phyloP scores from a whole-genome alignment of 805 yeast genomes.

The Starmera dryadoides region DNA sequence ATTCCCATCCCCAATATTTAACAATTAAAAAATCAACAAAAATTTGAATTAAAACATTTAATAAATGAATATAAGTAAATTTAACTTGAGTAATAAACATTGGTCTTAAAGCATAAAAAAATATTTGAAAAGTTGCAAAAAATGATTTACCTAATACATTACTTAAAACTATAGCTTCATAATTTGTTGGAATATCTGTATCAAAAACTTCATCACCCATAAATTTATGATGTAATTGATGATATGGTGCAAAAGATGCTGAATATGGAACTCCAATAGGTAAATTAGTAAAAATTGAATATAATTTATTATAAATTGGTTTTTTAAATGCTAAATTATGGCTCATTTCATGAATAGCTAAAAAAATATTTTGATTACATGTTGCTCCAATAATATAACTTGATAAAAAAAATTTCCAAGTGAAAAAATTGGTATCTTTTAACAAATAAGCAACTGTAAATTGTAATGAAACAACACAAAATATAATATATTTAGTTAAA shows the following conservation, averaged over 20 bases:
- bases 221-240: slow-evolving; percentile 85
- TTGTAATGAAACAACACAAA: slow-evolving; percentile 63
- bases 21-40: slow-evolving; percentile 52
- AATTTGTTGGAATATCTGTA: slow-evolving; percentile 79
- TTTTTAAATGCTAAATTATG: slow-evolving; percentile 80
- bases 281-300: slow-evolving; percentile 68
- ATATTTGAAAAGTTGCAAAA: slow-evolving; percentile 82
- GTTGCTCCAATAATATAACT: slow-evolving; percentile 86
- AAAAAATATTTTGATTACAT: slow-evolving; percentile 72
- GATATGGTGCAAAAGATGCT: slow-evolving; percentile 83
- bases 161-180: slow-evolving; percentile 69
- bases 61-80: slow-evolving; percentile 66
- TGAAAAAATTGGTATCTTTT: slow-evolving; percentile 44
- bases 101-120: slow-evolving; percentile 87
- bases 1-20: slow-evolving; percentile 51
- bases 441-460: slow-evolving; percentile 54
- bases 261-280: slow-evolving; percentile 90
- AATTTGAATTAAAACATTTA: slow-evolving; percentile 55
- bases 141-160: slow-evolving; percentile 82
- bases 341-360: slow-evolving; percentile 83
- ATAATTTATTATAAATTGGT: slow-evolving; percentile 71
- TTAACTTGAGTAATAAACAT: slow-evolving; percentile 74
- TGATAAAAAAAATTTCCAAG: slow-evolving; percentile 45
- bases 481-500: slow-evolving; percentile 67
- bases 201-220: slow-evolving; percentile 79